Evolutionary conservation across 2,329 filamentous ascomycete genomes (phyloP).

Genomic region (Ophiobolus disseminans): DNA sequence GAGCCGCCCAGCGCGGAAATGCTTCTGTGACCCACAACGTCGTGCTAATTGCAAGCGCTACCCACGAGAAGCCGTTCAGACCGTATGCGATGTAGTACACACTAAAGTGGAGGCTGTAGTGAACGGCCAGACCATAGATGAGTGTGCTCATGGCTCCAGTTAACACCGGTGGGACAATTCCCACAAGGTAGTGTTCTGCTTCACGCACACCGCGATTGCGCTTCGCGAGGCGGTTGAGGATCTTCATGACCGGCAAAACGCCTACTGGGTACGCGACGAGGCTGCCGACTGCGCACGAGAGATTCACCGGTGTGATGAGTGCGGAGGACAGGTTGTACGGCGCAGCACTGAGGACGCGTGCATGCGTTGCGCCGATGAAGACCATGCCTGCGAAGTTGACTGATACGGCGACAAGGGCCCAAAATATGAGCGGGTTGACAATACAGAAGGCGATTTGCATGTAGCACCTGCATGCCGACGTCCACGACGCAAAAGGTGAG

Average conservation of each 20-base stretch:
- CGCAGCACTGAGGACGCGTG: constrained; percentile 20
- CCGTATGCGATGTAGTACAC: constrained; percentile 37
- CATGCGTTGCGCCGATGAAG: constrained; percentile 38
- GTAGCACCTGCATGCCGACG: constrained; percentile 30
- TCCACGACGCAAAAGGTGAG: constrained; percentile 35
- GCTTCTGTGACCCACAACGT: constrained; percentile 44
- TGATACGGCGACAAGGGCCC: constrained; percentile 33
- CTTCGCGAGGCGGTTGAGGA: constrained; percentile 25
- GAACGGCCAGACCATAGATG: constrained; percentile 34
- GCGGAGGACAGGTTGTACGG: constrained; percentile 31
- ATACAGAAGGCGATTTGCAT: constrained; percentile 38
- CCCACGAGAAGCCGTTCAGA: constrained; percentile 36
- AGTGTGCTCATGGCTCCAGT: constrained; percentile 29
- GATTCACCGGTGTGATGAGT: constrained; percentile 27
- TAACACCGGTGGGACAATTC: constrained; percentile 34
- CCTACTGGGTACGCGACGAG: constrained; percentile 25
- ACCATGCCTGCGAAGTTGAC: constrained; percentile 41
- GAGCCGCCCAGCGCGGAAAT: constrained; percentile 43
- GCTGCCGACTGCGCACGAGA: constrained; percentile 24
- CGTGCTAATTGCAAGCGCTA: constrained; percentile 31
- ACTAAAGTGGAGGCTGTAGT: constrained; percentile 16
- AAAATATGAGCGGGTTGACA: constrained; percentile 41
- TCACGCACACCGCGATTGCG: constrained; percentile 39
- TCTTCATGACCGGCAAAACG: constrained; percentile 12
- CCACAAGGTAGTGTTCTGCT: constrained; percentile 42